Evolutionary conservation across 1,284 basidiomycete genomes (phyloP), one percentile per base, ranked within the genome.

Genomic region (Ustilago esculenta): DNA sequence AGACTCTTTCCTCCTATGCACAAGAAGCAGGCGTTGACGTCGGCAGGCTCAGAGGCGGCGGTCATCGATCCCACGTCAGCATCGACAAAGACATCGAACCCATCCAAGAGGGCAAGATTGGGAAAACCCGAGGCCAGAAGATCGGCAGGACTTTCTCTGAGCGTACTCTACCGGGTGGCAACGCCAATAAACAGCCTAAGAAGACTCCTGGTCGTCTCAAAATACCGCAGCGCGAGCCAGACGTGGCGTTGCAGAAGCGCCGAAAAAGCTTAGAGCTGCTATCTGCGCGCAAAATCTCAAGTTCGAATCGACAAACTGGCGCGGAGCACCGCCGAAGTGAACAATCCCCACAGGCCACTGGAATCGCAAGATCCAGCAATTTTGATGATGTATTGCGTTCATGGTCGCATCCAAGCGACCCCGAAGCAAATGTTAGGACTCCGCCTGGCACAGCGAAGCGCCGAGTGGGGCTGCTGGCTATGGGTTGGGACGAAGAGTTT

Each of bases 191-290:
- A 17, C 35, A 8, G 20, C 9, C 41, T 10, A 48, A 27, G 18
- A 37, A 43, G 33, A 39, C 53, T 10, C 61, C 61, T 1, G 45
- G 54, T 37, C 54, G 61, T 25, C 49, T 64, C 32, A 51, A 52
- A 18, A 45, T 64, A n/a, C 61, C 54, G 3, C n/a, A 36, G 20
- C 39, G 15, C 4, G 21, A 35, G 12, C 29, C 32, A 8, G 21
- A 34, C 1, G 33, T 27, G 15, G 18, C 25, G 0, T 11, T n/a
- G 3, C 17, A 17, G 17, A 18, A 12, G 4, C 42, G 29, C 15
- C 24, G 41, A 35, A 23, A 32, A n/a, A 49, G 53, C 27, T 5
- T 64, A 9, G 37, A 56, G 12, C 25, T 47, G 23, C 44, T 53
- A 3, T 8, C 34, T 5, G 5, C 9, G 14, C 32, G 49, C 23